Percentiles rank a stretch among this genome's conserved stretches.
Evolutionary conservation across 805 yeast species (phyloP).

Genomic region (Zygoascus bituminiphila): DNA sequence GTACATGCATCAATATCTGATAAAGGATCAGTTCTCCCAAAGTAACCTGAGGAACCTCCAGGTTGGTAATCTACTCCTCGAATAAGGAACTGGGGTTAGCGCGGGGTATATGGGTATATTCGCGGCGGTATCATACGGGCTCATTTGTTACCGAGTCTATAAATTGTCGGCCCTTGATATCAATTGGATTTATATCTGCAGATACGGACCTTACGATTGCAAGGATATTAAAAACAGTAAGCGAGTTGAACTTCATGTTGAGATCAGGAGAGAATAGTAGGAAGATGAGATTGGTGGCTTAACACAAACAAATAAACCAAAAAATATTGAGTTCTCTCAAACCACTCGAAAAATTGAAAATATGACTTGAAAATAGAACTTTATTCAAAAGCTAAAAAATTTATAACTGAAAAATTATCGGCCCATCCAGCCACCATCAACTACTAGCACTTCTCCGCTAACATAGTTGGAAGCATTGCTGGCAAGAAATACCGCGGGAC

Average conservation of each 20-base stretch:
- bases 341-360: too few species aligned
- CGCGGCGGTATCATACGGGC: slow-evolving; percentile 40
- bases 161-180: slow-evolving; percentile 61
- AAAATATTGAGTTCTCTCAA: too few species aligned
- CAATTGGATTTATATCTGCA: slow-evolving; percentile 60
- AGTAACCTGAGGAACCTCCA: slow-evolving; percentile 74
- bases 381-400: neutral
- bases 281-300: too few species aligned
- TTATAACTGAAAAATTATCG: slow-evolving; percentile 6
- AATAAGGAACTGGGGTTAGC: slow-evolving; percentile 47
- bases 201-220: too few species aligned
- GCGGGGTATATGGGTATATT: neutral
- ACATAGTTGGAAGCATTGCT: slow-evolving; percentile 44
- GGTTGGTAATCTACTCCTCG: slow-evolving; percentile 95
- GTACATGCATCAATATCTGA: slow-evolving; percentile 67
- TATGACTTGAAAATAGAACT: too few species aligned
- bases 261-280: too few species aligned
- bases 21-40: slow-evolving; percentile 59
- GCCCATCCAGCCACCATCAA: slow-evolving; percentile 51
- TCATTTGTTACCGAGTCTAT: slow-evolving; percentile 64
- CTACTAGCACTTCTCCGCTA: slow-evolving; percentile 43
- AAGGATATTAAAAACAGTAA: too few species aligned
- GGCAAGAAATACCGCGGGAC: slow-evolving; percentile 38
- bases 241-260: too few species aligned
- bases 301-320: too few species aligned